Base-by-base conservation (phyloP, 345 rosid species). In the Conringia planisiliqua region DNA sequence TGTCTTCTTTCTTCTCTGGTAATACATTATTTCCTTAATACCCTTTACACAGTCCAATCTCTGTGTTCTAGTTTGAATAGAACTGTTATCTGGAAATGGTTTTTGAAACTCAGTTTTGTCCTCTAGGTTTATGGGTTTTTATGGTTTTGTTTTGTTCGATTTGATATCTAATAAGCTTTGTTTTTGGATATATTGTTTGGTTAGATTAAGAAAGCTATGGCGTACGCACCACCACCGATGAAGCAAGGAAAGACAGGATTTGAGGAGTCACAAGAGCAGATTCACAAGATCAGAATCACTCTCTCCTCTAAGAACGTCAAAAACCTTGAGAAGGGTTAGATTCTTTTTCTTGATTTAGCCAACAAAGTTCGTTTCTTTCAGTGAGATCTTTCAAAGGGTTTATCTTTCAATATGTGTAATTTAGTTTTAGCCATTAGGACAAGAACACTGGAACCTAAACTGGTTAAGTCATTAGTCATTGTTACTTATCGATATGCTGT, bases 201-300 rank as follows among this genome's bases (percentile, higher is more conserved):
- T 61, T 46, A 65, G 57, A 20, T 65, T 47, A 43, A 63, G 57
- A 52, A 11, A 72, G 72, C 47, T 6, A 83, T 83, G 86, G 81
- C 86, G 7, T 82, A 81, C 26, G 78, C 81, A 66, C 80, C 86
- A 20, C 72, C 73, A 24, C 57, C 70, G 38, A 83, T 79, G 79
- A 83, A 83, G 75, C 88, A 81, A 1, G 65, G 82, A 3, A 88
- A 88, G 77, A 80, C 91, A 0, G 93, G 90, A 13, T 82, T 86
- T 44, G 93, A 86, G 76, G 93, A 88, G 27, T 6, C 88, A 3
- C 86, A 85, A 62, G 89, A 85, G 81, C 84, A 82, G 82, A 81
- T 85, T 80, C 90, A 88, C 72, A 86, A 85, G 82, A 88, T 88
- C 61, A 85, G 93, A 54, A 88, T 88, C 86, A 86, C 93, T 35